These are phyloP conservation scores for Chlamydomonas reinhardtii DNA, from an alignment of 163 green algal genomes.

Conservation along the genomic window DNA sequence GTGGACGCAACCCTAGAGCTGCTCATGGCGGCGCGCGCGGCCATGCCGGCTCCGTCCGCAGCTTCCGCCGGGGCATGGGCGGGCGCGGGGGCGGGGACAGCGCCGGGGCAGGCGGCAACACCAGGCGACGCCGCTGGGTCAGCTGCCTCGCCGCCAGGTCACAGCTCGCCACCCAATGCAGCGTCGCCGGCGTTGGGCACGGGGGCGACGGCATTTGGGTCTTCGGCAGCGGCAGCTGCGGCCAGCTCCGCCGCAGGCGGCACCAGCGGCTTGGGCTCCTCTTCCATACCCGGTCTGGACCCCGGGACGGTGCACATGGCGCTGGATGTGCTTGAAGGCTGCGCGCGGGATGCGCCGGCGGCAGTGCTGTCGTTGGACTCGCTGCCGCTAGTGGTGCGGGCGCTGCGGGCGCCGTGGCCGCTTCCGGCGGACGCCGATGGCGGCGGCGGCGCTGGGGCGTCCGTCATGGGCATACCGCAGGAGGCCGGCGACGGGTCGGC, in stretches of 20 bases:
- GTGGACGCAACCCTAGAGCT: slow-evolving; percentile 23
- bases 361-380: slow-evolving; percentile 32
- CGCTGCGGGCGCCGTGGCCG: slow-evolving; percentile 17
- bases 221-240: too few species aligned
- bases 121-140: too few species aligned
- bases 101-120: neutral
- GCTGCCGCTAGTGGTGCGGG: slow-evolving; percentile 13
- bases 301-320: neutral
- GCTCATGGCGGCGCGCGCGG: neutral
- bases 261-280: too few species aligned
- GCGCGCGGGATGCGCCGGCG: neutral
- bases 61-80: neutral
- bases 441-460: neutral
- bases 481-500: neutral
- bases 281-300: neutral
- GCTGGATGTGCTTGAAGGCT: slow-evolving; percentile 12
- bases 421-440: neutral
- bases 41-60: neutral
- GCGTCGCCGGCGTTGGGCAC: neutral
- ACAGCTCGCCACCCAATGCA: neutral
- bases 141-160: neutral
- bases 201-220: neutral
- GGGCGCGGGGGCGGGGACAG: too few species aligned
- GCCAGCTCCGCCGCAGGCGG: neutral
- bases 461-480: too few species aligned